Evolutionary conservation across 192 early-diverging fungal species (phyloP).

Genomic region (Gonapodya sp.): DNA sequence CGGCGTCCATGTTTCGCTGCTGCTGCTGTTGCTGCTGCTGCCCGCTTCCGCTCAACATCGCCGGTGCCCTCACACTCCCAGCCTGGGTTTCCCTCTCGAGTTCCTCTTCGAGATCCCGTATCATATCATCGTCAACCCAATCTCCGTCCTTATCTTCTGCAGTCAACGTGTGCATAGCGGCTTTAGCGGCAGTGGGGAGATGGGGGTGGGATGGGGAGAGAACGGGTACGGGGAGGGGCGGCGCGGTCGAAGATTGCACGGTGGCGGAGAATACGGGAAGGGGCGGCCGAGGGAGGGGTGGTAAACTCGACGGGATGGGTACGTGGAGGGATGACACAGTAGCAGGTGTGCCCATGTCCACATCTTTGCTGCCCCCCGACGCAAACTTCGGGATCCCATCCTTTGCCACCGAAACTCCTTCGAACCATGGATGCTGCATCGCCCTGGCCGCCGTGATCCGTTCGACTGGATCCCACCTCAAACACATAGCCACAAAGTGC

Average conservation of each 20-base stretch:
- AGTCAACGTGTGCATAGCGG: too few relatives aligned
- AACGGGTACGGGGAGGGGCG: background rate
- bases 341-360: too few relatives aligned
- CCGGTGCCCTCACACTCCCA: background rate
- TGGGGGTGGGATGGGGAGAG: background rate
- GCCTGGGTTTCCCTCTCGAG: background rate
- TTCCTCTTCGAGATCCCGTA: background rate
- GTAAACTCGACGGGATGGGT: background rate
- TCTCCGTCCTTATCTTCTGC: background rate
- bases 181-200: background rate
- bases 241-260: background rate
- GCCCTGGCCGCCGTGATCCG: conserved; percentile 87
- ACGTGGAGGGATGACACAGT: background rate
- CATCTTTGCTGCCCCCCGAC: too few relatives aligned
- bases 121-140: background rate
- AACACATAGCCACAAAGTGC: conserved; percentile 74
- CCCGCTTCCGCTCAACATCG: too few relatives aligned
- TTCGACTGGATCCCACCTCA: conserved; percentile 78
- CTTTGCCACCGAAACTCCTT: background rate
- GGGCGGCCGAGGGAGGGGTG: background rate
- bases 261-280: background rate
- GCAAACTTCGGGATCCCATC: background rate
- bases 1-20: too few relatives aligned
- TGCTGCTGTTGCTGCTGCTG: too few relatives aligned
- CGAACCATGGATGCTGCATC: conserved; percentile 65